Evolutionary conservation across 2,329 filamentous ascomycete species (phyloP).

Genomic region (Calonectria henricotiae): DNA sequence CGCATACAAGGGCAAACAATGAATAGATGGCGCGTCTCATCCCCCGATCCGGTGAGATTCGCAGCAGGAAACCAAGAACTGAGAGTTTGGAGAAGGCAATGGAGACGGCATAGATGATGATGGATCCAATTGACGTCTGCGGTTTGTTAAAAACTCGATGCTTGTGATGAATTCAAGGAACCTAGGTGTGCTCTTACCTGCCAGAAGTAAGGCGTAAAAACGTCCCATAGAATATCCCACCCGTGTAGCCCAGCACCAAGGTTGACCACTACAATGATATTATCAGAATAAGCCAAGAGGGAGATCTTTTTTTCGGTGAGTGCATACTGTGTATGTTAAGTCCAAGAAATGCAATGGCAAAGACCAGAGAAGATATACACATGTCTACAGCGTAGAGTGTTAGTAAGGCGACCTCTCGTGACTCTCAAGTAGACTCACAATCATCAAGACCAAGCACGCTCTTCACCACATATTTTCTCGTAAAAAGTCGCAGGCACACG

Average conservation of each 20-base stretch:
- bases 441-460: conserved; percentile 52
- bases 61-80: conserved; percentile 64
- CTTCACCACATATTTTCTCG: conserved; percentile 52
- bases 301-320: fast-evolving
- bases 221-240: conserved; percentile 49
- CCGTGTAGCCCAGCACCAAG: conserved; percentile 53
- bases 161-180: background rate
- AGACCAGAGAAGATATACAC: conserved; percentile 47
- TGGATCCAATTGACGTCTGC: conserved; percentile 57
- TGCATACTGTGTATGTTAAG: conserved; percentile 49
- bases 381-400: conserved; percentile 42
- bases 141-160: background rate
- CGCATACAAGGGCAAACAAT: conserved; percentile 57
- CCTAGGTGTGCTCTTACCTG: conserved; percentile 36
- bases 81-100: conserved; percentile 63
- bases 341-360: conserved; percentile 49
- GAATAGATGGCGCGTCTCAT: conserved; percentile 47
- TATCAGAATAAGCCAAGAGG: background rate
- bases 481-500: conserved; percentile 51
- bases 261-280: conserved; percentile 41
- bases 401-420: background rate
- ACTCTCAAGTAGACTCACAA: conserved; percentile 43
- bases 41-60: conserved; percentile 56
- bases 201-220: conserved; percentile 50
- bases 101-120: conserved; percentile 62